These are phyloP conservation scores for Trichosanthes cucumerina DNA, from an alignment of 306 rosid species.

Conservation along the genomic window DNA sequence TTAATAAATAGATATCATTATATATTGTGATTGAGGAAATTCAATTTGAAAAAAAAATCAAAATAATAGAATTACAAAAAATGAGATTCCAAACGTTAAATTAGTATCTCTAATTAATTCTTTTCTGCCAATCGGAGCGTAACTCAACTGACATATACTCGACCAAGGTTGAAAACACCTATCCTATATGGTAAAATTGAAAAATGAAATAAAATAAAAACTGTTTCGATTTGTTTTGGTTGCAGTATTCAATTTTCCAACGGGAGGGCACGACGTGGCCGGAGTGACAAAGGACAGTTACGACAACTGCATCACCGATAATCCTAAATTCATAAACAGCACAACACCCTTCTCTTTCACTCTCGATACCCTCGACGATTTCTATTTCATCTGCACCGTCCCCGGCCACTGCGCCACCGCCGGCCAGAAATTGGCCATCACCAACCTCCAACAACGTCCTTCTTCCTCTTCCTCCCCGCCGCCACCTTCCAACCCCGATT, in stretches of 20 bases:
- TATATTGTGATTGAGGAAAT: too few species aligned
- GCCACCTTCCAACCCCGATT: not conserved
- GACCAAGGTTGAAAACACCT: too few species aligned
- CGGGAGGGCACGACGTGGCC: slow-evolving; percentile 1
- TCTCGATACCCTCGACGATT: not conserved
- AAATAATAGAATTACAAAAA: too few species aligned
- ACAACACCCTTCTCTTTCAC: slow-evolving; percentile 16
- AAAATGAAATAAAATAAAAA: too few species aligned
- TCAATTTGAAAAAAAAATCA: too few species aligned
- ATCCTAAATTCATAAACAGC: not conserved
- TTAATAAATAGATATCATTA: too few species aligned
- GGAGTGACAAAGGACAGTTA: not conserved
- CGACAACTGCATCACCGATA: not conserved
- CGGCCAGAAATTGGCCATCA: slow-evolving; percentile 41
- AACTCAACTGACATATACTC: too few species aligned
- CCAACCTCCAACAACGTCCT: slow-evolving; percentile 1
- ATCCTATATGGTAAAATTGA: too few species aligned
- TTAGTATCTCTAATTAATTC: too few species aligned
- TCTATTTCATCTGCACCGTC: slow-evolving; percentile 26
- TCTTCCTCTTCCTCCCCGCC: not conserved
- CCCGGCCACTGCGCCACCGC: slow-evolving; percentile 24
- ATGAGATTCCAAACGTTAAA: too few species aligned
- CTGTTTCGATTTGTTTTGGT: not conserved
- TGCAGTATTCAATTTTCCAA: slow-evolving; percentile 16
- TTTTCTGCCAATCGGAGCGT: too few species aligned